Percentiles rank a stretch among this genome's conserved stretches.
These are phyloP conservation scores for Fusarium caatingaense DNA, from an alignment of 2,329 filamentous ascomycete genomes.

Conservation along the genomic window DNA sequence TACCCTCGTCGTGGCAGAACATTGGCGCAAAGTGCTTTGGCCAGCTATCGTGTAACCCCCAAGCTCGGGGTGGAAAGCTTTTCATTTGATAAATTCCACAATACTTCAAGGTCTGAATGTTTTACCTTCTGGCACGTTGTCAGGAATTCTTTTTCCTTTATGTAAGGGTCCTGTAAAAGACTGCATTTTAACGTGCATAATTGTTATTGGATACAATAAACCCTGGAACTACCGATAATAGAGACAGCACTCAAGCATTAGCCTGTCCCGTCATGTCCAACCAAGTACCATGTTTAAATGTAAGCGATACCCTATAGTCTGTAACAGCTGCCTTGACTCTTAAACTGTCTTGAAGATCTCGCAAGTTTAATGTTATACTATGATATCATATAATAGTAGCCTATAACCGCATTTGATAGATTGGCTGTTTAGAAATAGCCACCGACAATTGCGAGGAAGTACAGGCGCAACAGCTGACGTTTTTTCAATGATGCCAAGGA, in stretches of 20 bases:
- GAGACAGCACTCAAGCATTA: accelerated
- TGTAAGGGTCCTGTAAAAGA: no score
- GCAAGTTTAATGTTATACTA: accelerated
- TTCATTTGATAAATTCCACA: no score
- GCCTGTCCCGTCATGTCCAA: accelerated
- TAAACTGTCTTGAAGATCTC: accelerated
- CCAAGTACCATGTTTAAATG: not conserved
- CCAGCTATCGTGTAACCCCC: no score
- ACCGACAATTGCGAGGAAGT: accelerated
- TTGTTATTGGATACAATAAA: no score
- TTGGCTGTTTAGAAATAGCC: accelerated
- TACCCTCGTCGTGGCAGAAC: no score
- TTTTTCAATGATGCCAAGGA: not conserved
- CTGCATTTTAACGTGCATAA: no score
- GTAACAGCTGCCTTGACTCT: not conserved
- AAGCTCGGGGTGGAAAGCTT: no score
- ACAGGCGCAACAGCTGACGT: not conserved
- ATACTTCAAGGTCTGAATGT: accelerated
- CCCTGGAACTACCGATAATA: not conserved
- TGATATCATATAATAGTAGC: accelerated
- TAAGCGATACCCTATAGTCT: not conserved
- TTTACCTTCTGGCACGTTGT: no score
- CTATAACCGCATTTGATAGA: accelerated
- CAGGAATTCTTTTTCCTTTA: no score
- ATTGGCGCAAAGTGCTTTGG: no score